phyloP scores from a whole-genome alignment of 306 rosid genomes.

The Prunus fruticosa region DNA sequence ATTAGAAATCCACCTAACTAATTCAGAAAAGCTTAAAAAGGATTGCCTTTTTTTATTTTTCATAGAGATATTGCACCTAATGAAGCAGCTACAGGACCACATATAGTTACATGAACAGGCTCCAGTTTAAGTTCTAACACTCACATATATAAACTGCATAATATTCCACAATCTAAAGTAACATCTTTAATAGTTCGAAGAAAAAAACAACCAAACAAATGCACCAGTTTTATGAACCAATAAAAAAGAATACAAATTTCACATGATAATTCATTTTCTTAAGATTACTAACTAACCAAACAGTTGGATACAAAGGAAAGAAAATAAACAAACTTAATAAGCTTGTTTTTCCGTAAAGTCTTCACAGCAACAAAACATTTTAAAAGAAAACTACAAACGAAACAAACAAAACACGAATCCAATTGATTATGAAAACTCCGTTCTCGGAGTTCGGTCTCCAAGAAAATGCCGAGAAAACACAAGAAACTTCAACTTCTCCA shows the following conservation, averaged over 20 bases:
- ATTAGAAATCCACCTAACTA: not conserved
- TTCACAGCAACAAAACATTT: constrained; percentile 22
- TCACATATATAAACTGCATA: not conserved
- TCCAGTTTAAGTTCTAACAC: not conserved
- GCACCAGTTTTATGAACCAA: not conserved
- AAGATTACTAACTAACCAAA: constrained; percentile 25
- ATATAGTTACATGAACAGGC: not conserved
- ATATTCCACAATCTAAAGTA: not conserved
- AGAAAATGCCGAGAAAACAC: constrained; percentile 4
- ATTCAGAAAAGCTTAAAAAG: not conserved
- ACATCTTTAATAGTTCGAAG: not conserved
- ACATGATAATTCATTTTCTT: not conserved
- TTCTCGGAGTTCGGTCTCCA: not conserved
- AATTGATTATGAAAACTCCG: not conserved
- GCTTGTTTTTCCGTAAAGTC: constrained; percentile 5
- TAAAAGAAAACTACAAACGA: constrained; percentile 13
- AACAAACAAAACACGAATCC: constrained; percentile 19
- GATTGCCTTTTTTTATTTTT: not conserved
- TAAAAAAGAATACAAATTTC: not conserved
- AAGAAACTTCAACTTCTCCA: not conserved
- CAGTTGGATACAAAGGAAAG: constrained; percentile 6
- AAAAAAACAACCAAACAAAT: not conserved
- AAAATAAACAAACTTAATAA: constrained; percentile 31
- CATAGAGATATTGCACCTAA: not conserved
- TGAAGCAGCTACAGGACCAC: not conserved